Conservation (phyloP, 805 yeast species). For the Torulaspora franciscae region DNA sequence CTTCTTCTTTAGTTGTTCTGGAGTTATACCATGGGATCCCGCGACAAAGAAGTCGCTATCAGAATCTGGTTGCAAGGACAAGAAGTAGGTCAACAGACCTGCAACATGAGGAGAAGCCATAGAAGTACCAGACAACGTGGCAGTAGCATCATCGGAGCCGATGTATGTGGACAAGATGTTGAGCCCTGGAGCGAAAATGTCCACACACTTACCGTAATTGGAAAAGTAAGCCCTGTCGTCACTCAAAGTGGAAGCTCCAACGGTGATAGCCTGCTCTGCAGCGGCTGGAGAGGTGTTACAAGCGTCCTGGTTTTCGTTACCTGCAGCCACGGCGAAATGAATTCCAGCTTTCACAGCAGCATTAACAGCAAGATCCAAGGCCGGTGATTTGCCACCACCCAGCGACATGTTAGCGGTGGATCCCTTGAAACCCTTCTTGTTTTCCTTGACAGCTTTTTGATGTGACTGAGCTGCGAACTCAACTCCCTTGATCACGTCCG, state of each 20-base stretch:
- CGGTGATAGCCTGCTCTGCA: slow-evolving; percentile 79
- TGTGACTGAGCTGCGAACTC: slow-evolving; percentile 78
- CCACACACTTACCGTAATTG: slow-evolving; percentile 93
- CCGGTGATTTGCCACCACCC: slow-evolving; percentile 88
- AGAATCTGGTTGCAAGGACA: slow-evolving; percentile 76
- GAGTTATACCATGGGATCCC: slow-evolving; percentile 48
- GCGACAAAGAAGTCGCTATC: slow-evolving; percentile 58
- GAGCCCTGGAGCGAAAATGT: slow-evolving; percentile 94
- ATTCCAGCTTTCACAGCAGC: slow-evolving; percentile 87
- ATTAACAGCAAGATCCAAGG: slow-evolving; percentile 80
- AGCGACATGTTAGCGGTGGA: slow-evolving; percentile 90
- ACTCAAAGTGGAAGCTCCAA: slow-evolving; percentile 87
- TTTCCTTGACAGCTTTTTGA: slow-evolving; percentile 42
- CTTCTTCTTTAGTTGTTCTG: slow-evolving; percentile 72
- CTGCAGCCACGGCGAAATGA: slow-evolving; percentile 94
- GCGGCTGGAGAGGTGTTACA: slow-evolving; percentile 90
- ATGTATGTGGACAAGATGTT: slow-evolving; percentile 79
- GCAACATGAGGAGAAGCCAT: slow-evolving; percentile 98
- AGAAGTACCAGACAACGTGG: slow-evolving; percentile 88
- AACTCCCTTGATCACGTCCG: slow-evolving; percentile 80
- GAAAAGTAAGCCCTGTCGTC: slow-evolving; percentile 94
- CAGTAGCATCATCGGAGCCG: slow-evolving; percentile 71
- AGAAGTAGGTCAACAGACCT: slow-evolving; percentile 84
- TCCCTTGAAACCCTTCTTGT: slow-evolving; percentile 68
- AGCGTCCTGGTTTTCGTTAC: slow-evolving; percentile 90